Conservation (phyloP, 352 stramenopile species). For the Phytopythium kandeliae region DNA sequence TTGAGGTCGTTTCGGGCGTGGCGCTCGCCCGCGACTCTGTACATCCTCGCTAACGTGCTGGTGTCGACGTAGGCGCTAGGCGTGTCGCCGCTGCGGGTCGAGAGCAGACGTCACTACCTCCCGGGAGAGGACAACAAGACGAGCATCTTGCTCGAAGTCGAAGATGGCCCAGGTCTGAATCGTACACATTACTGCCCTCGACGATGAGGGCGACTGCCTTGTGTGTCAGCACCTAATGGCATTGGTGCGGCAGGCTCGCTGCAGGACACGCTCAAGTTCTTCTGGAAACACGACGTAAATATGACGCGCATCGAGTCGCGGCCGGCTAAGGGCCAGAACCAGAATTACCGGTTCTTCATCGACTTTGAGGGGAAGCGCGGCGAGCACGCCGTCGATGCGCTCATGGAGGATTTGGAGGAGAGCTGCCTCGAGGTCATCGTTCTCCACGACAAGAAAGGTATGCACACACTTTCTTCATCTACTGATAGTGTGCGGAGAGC, state of each 20-base stretch:
- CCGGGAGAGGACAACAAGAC: slow-evolving; percentile 58
- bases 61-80: neutral
- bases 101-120: slow-evolving; percentile 6
- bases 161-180: slow-evolving; percentile 41
- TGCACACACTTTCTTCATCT: too few relatives aligned
- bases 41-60: neutral
- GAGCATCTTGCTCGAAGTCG: slow-evolving; percentile 68
- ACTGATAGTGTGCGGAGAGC: too few relatives aligned
- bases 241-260: slow-evolving; percentile 60
- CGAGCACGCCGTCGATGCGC: slow-evolving; percentile 67
- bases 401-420: slow-evolving; percentile 83
- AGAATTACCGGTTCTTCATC: slow-evolving; percentile 92
- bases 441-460: slow-evolving; percentile 92
- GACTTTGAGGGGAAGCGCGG: slow-evolving; percentile 88
- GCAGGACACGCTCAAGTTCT: slow-evolving; percentile 94
- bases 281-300: slow-evolving; percentile 97
- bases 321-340: slow-evolving; percentile 77
- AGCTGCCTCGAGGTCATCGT: slow-evolving; percentile 90
- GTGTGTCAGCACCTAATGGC: too few relatives aligned
- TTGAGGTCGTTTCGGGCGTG: too few relatives aligned
- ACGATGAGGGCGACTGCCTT: too few relatives aligned
- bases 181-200: neutral
- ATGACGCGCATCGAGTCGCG: slow-evolving; percentile 96
- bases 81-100: neutral
- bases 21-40: neutral